Base-by-base conservation (phyloP, 352 stramenopile species). In the Phytophthora idaei region DNA sequence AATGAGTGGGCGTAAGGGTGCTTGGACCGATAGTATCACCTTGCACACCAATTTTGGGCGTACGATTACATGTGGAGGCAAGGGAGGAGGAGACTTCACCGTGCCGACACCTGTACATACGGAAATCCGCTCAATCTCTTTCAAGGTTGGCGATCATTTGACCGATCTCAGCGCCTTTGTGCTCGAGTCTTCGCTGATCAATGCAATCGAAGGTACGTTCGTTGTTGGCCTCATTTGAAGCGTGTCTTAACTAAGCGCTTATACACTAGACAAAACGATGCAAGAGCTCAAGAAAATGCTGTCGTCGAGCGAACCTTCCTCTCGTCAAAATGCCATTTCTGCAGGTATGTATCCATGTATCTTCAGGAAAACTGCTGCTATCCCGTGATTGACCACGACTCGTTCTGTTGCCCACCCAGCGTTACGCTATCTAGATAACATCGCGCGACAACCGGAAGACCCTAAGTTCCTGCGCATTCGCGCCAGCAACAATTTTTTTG, bases 1-100 rank as follows among this genome's bases (percentile, higher is more conserved):
- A 36, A 55, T 94, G 11, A 70, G 69, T 51, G 87, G 87, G 12
- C 78, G 82, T 2, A 92, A 90, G 32, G 87, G 87, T 6, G 85
- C 84, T 47, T 95, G 87, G 87, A 93, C 68, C 3, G 87, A 95
- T 48, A 73, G 58, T 17, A 52, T 95, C n/a, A 61, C 59, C 1
- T 34, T 95, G 10, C 57, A 74, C 28, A 95, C 87, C 34, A 95
- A 78, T 57, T 92, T 92, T 66, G 83, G 77, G 1, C 87, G 85
- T 5, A 59, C 60, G 0, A 17, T 91, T 5, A 69, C 51, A 0
- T 92, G 80, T 34, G 87, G 87, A 29, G 85, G 87, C 4, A 81
- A 64, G 32, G 87, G 85, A 10, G 87, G 87, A 4, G 74, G 71
- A 2, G 73, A 79, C 3, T 95, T 95, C 64, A 48, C 54, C 3